Base-by-base conservation (phyloP, 805 yeast genomes). In the Debaryomyces maramus region DNA sequence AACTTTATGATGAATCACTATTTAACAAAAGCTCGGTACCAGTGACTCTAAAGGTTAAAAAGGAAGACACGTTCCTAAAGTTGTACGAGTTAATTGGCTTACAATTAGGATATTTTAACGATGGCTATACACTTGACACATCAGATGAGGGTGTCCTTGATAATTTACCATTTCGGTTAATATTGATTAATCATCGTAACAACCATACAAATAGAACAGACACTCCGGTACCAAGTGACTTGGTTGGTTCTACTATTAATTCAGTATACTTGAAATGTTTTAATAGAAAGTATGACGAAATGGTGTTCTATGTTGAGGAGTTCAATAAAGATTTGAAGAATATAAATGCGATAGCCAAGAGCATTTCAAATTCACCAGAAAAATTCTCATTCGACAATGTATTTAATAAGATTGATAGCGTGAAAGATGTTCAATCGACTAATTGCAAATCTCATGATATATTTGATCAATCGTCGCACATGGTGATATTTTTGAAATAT, bases 131-230 rank as follows among this genome's bases (percentile, higher is more conserved):
- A 9, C 17, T 6, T 6, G 28, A 13, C 13, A 24, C 11, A 7
- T 10, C 13, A 9, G 33, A 28, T 4, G 40, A 38, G 24, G 45
- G 44, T 8, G 8, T 32, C 21, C 36, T 19, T 23, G 39, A 34
- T 3, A 23, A 31, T 6, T 43, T 51, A 13, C 68, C 69, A 1
- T 72, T 83, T 32, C 69, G 83, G 40, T 74, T 85, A 45, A 80
- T 93, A 81, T 63, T 75, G 16, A 71, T 87, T 65, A 77, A 75
- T 10, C 78, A 76, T 50, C 73, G 96, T 35, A 78, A 81, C 47
- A 87, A 88, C 58, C 77, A 74, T 45, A 85, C 97, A 0, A 62
- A 77, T 35, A 73, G 97, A 48, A 77, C 88, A 1, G 82, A 78
- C 42, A 44, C 47, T 8, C 55, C 47, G 35, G 55, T 66, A n/a